A percentile compares a stretch with the other conserved stretches of the same genome.
phyloP scores from a whole-genome alignment of 2,329 filamentous ascomycete species.

The Fusarium nygamai region DNA sequence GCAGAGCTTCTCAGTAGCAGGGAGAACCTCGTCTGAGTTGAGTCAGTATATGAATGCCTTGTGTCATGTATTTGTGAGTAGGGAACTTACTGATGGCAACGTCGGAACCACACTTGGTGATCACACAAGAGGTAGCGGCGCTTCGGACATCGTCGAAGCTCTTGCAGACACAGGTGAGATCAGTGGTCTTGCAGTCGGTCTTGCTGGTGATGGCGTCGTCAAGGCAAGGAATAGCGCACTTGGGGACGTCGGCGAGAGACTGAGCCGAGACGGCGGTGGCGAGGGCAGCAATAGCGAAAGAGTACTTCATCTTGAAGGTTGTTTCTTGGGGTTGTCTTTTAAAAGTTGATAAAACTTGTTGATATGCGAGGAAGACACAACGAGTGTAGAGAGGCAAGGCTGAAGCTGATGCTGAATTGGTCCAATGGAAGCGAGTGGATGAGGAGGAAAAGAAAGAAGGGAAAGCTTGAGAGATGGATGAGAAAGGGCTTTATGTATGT shows the following conservation, averaged over 20 bases:
- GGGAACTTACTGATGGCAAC: constrained; percentile 50
- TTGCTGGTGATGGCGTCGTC: constrained; percentile 44
- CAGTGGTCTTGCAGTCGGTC: constrained; percentile 47
- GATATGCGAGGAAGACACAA: constrained; percentile 31
- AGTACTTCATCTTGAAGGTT: constrained; percentile 52
- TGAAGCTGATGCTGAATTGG: constrained; percentile 23
- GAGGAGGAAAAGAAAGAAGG: constrained; percentile 35
- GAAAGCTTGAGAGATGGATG: constrained; percentile 21
- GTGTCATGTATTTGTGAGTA: background rate
- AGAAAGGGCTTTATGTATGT: constrained; percentile 47
- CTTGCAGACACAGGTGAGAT: constrained; percentile 50
- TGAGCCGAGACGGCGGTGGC: constrained; percentile 50
- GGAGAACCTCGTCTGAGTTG: constrained; percentile 51
- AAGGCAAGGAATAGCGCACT: constrained; percentile 52
- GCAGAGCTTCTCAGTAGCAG: constrained; percentile 51
- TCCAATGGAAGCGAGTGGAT: constrained; percentile 46
- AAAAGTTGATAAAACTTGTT: background rate
- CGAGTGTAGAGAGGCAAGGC: constrained; percentile 42
- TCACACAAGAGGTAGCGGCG: constrained; percentile 49
- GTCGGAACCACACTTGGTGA: constrained; percentile 50
- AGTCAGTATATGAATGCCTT: constrained; percentile 25
- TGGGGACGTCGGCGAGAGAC: constrained; percentile 48
- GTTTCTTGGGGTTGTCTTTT: background rate
- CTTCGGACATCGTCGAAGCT: constrained; percentile 47
- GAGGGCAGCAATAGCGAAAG: constrained; percentile 48